Evolutionary conservation across 805 yeast species (phyloP).

Genomic region (Hanseniaspora singularis): DNA sequence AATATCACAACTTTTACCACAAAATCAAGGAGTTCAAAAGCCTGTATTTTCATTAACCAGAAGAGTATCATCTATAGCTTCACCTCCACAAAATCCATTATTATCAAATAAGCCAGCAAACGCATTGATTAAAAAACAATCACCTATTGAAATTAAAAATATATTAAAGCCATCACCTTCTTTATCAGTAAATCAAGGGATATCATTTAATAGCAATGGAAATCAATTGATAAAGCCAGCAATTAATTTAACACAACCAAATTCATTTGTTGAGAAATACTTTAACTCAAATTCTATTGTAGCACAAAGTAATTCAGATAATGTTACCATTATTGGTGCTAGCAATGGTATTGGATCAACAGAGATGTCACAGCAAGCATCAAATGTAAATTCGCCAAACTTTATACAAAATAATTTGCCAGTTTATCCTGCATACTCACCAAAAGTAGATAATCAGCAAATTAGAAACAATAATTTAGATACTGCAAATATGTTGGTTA

Average conservation of each 20-base stretch:
- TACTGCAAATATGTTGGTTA: neutral
- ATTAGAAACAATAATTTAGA: neutral
- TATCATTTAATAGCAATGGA: neutral
- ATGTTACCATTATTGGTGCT: neutral
- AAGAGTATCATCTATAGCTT: neutral
- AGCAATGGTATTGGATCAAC: neutral
- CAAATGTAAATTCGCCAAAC: no score
- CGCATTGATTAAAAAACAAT: neutral
- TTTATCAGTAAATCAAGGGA: neutral
- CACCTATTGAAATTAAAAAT: constrained; percentile 9
- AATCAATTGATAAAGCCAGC: neutral
- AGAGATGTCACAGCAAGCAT: no score
- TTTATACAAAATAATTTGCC: no score
- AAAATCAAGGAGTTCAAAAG: no score
- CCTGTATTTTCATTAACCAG: neutral
- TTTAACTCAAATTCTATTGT: no score
- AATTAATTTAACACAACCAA: neutral
- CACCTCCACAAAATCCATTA: neutral
- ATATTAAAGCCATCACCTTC: neutral
- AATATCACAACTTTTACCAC: neutral
- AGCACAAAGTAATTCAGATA: no score
- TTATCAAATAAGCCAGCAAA: neutral
- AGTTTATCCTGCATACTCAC: no score
- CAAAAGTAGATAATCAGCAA: neutral
- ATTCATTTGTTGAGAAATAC: constrained; percentile 9